These are phyloP conservation scores for Boletus rufocinnamomeus DNA, from an alignment of 768 basidiomycete species.

Conservation along the genomic window DNA sequence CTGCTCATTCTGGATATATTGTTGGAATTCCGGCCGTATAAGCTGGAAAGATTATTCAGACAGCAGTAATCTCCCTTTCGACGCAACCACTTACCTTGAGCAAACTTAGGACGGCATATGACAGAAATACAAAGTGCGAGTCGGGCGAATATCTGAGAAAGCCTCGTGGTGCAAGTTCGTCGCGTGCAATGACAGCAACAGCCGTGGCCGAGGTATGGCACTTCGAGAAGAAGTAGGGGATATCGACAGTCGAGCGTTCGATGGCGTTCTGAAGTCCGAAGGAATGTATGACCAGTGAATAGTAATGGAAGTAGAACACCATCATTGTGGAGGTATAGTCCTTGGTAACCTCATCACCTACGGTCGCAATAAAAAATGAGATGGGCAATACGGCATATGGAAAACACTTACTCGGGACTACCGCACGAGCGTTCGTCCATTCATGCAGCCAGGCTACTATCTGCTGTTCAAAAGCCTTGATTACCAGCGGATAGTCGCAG, in stretches of 20 bases:
- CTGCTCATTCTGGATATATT: slow-evolving; percentile 73
- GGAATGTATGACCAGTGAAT: slow-evolving; percentile 87
- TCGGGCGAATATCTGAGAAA: slow-evolving; percentile 85
- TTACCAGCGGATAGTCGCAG: slow-evolving; percentile 82
- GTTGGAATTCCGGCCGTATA: slow-evolving; percentile 80
- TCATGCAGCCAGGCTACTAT: slow-evolving; percentile 63
- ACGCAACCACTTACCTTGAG: slow-evolving; percentile 67
- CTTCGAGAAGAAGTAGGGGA: slow-evolving; percentile 82
- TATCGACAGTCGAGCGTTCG: slow-evolving; percentile 70
- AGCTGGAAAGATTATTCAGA: slow-evolving; percentile 49
- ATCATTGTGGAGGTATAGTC: slow-evolving; percentile 37
- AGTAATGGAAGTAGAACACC: slow-evolving; percentile 83
- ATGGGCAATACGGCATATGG: not conserved
- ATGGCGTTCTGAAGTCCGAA: slow-evolving; percentile 97
- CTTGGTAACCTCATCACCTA: slow-evolving; percentile 31
- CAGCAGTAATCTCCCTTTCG: not conserved
- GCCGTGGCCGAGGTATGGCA: slow-evolving; percentile 72
- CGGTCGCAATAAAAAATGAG: slow-evolving; percentile 6
- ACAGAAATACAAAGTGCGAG: slow-evolving; percentile 86
- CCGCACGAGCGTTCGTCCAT: slow-evolving; percentile 35
- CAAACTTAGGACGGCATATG: slow-evolving; percentile 91
- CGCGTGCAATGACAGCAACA: slow-evolving; percentile 72
- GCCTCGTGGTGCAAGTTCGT: slow-evolving; percentile 75
- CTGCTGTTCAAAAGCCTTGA: slow-evolving; percentile 84
- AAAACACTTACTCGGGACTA: slow-evolving; percentile 21